A percentile compares a stretch with the other conserved stretches of the same genome.
phyloP scores from a whole-genome alignment of 228 moss, liverwort and hornwort genomes.

The Sphagnum magellanicum region DNA sequence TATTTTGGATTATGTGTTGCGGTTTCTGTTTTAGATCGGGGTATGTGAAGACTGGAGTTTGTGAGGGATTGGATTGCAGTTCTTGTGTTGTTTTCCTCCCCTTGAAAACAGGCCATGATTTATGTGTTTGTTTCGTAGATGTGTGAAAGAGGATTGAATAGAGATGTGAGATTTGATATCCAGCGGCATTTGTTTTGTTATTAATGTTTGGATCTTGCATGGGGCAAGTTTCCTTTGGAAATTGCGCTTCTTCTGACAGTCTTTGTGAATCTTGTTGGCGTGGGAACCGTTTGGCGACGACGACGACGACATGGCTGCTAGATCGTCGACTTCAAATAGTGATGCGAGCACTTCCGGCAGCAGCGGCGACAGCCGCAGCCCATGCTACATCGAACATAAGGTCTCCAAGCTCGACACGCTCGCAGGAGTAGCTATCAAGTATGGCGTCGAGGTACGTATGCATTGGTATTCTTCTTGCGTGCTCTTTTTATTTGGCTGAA shows the following conservation, averaged over 20 bases:
- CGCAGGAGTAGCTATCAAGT: constrained; percentile 94
- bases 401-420: constrained; percentile 83
- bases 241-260: constrained; percentile 11
- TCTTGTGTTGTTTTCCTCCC: too few species aligned
- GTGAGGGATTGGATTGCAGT: too few species aligned
- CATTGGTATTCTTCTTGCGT: neutral
- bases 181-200: too few species aligned
- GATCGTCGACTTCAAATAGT: constrained; percentile 21
- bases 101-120: too few species aligned
- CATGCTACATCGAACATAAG: constrained; percentile 62
- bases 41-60: too few species aligned
- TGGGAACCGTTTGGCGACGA: constrained; percentile 25
- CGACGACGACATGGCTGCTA: constrained; percentile 21
- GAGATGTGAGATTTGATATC: too few species aligned
- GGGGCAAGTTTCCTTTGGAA: constrained; percentile 35
- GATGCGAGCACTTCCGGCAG: constrained; percentile 74
- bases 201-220: constrained; percentile 12
- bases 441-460: constrained; percentile 78
- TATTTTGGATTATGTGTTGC: too few species aligned
- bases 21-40: too few species aligned
- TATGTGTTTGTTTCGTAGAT: too few species aligned
- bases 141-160: too few species aligned
- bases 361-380: constrained; percentile 3
- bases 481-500: neutral
- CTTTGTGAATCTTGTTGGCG: constrained; percentile 18